Evolutionary conservation across 73 alveolate species (phyloP).

Genomic region (Symbiodinium pilosum): DNA sequence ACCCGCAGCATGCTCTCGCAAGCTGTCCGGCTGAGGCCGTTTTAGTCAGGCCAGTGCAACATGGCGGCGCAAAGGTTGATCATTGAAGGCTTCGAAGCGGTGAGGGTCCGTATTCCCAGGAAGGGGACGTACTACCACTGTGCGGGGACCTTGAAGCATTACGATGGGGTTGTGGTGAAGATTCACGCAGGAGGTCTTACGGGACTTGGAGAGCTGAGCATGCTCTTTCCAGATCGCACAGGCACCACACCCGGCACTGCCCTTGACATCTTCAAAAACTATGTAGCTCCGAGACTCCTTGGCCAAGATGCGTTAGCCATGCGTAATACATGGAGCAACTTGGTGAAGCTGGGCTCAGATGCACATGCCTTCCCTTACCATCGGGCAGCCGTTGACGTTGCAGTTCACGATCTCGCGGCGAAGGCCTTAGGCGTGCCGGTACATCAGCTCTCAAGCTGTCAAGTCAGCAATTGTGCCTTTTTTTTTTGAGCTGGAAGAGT

Average conservation of each 20-base stretch:
- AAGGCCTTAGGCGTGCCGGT: neutral
- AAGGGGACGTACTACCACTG: neutral
- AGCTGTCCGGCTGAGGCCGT: neutral
- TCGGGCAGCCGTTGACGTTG: neutral
- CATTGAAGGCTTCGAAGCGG: neutral
- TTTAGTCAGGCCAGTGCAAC: neutral
- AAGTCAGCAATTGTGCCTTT: neutral
- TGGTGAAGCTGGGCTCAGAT: slow-evolving; percentile 1
- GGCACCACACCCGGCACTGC: slow-evolving; percentile 1
- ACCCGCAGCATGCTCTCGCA: neutral
- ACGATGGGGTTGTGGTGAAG: neutral
- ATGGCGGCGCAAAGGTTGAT: neutral
- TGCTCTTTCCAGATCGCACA: slow-evolving; percentile 5
- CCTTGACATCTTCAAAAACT: neutral
- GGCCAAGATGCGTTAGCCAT: neutral
- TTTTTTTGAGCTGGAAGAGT: neutral
- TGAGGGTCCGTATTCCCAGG: neutral
- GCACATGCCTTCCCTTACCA: neutral
- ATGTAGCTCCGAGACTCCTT: neutral
- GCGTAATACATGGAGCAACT: neutral
- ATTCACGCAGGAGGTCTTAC: neutral
- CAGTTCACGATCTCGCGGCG: neutral
- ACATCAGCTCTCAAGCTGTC: neutral
- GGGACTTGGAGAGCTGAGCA: slow-evolving; percentile 1
- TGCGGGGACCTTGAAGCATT: neutral